Conservation (phyloP, 805 yeast species). For the Wickerhamiella qilinensis region DNA sequence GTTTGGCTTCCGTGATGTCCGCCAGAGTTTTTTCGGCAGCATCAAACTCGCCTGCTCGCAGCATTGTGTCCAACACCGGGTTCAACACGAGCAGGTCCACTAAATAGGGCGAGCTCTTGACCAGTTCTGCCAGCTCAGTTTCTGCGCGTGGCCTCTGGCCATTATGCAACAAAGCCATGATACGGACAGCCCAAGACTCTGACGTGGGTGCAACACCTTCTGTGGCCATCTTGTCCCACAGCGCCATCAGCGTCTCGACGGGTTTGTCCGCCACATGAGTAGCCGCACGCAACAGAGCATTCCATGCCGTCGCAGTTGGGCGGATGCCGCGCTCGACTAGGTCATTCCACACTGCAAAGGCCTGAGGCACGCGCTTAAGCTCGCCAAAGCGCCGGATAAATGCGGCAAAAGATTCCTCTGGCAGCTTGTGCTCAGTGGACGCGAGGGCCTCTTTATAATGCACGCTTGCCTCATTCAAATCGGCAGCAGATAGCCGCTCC, state of each 20-base stretch:
- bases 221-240: slow-evolving; percentile 25
- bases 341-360: slow-evolving; percentile 33
- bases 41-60: slow-evolving; percentile 24
- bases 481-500: slow-evolving; percentile 10
- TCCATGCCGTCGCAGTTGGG: slow-evolving; percentile 42
- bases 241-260: slow-evolving; percentile 14
- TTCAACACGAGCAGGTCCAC: slow-evolving; percentile 27
- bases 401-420: slow-evolving; percentile 17
- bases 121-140: slow-evolving; percentile 22
- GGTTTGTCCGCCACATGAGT: slow-evolving; percentile 19
- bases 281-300: slow-evolving; percentile 36
- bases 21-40: slow-evolving; percentile 31
- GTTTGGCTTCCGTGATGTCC: slow-evolving; percentile 19
- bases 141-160: slow-evolving; percentile 29
- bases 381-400: slow-evolving; percentile 20
- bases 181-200: slow-evolving; percentile 31
- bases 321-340: slow-evolving; percentile 26
- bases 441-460: slow-evolving; percentile 15
- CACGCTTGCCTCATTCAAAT: slow-evolving; percentile 14
- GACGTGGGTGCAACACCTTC: slow-evolving; percentile 29
- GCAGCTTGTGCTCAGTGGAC: slow-evolving; percentile 3
- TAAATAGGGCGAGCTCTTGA: slow-evolving; percentile 20
- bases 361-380: slow-evolving; percentile 13
- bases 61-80: slow-evolving; percentile 30
- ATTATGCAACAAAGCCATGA: slow-evolving; percentile 32